A percentile compares a stretch with the other conserved stretches of the same genome.
phyloP scores from a whole-genome alignment of 305 asterid genomes.

The Fraxinus angustifolia region DNA sequence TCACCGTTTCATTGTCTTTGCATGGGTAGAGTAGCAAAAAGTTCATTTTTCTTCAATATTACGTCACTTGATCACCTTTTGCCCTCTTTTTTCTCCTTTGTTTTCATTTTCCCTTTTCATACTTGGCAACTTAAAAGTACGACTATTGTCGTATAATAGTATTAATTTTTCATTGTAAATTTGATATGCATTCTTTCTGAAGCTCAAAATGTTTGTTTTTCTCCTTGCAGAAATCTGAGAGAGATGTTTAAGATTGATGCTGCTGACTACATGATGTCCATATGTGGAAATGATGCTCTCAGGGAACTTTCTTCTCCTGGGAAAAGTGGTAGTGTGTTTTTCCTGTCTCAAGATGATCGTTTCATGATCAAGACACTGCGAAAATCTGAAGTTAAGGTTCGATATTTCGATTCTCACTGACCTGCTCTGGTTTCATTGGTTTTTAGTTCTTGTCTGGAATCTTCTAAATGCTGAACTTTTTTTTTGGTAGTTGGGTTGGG shows the following conservation, averaged over 20 bases:
- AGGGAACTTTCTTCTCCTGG: conserved; percentile 99
- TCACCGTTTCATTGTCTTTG: background rate
- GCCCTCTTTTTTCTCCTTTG: background rate
- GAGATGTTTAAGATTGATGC: conserved; percentile 97
- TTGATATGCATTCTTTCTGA: conserved; percentile 11
- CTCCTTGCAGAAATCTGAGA: conserved; percentile 67
- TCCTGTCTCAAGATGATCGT: conserved; percentile 94
- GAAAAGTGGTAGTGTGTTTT: conserved; percentile 97
- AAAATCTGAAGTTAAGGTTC: conserved; percentile 94
- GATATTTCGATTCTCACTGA: conserved; percentile 21
- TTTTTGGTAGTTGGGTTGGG: background rate
- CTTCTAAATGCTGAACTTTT: background rate
- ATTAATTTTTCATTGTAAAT: conserved; percentile 6
- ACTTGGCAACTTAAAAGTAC: background rate
- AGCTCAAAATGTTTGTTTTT: conserved; percentile 18
- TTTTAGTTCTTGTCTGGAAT: background rate
- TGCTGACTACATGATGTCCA: conserved; percentile 98
- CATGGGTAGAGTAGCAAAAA: background rate
- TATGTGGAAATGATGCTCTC: conserved; percentile 94
- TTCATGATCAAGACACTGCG: conserved; percentile 97
- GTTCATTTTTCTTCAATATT: background rate
- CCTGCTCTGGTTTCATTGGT: conserved; percentile 17
- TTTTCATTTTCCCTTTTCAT: conserved; percentile 13
- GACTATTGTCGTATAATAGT: background rate
- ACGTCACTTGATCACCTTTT: background rate